Evolutionary conservation across 176 grass and related monocot species (phyloP), one percentile per base, ranked within the genome.

Genomic region (Lolium multiflorum): DNA sequence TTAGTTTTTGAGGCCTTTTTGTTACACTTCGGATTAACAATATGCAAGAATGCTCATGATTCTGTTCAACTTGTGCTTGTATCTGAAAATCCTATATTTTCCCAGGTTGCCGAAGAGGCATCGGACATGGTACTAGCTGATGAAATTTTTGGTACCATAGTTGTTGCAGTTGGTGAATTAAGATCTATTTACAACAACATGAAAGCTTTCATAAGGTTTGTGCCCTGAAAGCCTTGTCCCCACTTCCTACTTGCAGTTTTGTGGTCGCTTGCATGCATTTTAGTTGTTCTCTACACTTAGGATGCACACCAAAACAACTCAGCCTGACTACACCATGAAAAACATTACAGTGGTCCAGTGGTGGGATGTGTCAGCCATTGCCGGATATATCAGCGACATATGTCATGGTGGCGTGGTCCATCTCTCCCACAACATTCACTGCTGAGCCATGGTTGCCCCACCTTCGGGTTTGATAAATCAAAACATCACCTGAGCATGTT

Each of bases 111-210:
- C 7, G 96, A 99, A 68, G 97, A 99, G 83, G 97, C 97, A 41
- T 96, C 94, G 51, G 97, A 99, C 62, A 97, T 99, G 97, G 97
- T 99, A 59, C 78, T 99, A 25, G 97, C 97, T 74, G 94, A 99
- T 83, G 97, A 99, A 85, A 99, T 96, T 69, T 99, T 99, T 56
- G 96, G 90, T 81, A 91, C 97, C 17, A 99, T 99, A 63, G 97
- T 99, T 81, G 80, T 94, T 62, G 97, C 97, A 24, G 97, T 99
- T 81, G 97, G 97, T 59, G 94, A 99, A 91, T 92, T 94, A 54
- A 90, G 97, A 78, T 99, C 97, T 57, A 99, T 99, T 82, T 99
- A 99, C 82, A 90, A 99, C 80, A 99, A 99, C 77, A 99, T 99
- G 97, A 97, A 99, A 85, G 94, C 92, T 86, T 99, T 99, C 65